Evolutionary conservation across 306 rosid species (phyloP), one percentile per base, ranked within the genome.

Genomic region (Cucurbita ficifolia): DNA sequence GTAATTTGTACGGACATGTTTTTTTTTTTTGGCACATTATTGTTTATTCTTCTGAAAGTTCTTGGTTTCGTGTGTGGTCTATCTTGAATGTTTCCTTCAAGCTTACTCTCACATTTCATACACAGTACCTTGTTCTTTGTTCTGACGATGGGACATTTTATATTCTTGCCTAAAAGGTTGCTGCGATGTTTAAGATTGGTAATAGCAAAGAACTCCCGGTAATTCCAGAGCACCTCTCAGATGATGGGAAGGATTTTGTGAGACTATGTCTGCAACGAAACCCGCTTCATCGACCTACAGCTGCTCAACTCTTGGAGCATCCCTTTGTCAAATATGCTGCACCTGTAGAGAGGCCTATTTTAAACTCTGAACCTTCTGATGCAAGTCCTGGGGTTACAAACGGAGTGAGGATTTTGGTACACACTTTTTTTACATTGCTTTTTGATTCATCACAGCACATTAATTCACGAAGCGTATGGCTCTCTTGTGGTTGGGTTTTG

Each of bases 141-240:
- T 62, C 62, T 77, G 65, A 71, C 22, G 68, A 72, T 38, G 53
- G 73, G 35, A 71, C 82, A 60, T 82, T 81, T 83, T 81, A 42
- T 42, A 71, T 61, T 61, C 77, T 68, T 83, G 69, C 63, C 57
- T 76, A 50, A 61, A 74, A 92, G 98, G 91, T 90, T 79, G 98
- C 98, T 78, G 96, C 98, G 53, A 86, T 92, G 91, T 92, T 92
- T 80, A 92, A 92, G 86, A 88, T 92, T 81, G 96, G 96, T 46
- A 88, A 84, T 76, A 83, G 91, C 83, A 87, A 79, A 78, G 96
- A 90, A 69, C 88, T 88, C 77, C 96, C 96, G 21, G 76, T 62
- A 76, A 84, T 90, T 82, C 98, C 98, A 61, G 96, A 84, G 68
- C 76, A 82, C 84, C 86, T 92, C 35, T 88, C 94, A 82, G 87